Base-by-base conservation (phyloP, 805 yeast genomes). In the Candida coquimbonensis region DNA sequence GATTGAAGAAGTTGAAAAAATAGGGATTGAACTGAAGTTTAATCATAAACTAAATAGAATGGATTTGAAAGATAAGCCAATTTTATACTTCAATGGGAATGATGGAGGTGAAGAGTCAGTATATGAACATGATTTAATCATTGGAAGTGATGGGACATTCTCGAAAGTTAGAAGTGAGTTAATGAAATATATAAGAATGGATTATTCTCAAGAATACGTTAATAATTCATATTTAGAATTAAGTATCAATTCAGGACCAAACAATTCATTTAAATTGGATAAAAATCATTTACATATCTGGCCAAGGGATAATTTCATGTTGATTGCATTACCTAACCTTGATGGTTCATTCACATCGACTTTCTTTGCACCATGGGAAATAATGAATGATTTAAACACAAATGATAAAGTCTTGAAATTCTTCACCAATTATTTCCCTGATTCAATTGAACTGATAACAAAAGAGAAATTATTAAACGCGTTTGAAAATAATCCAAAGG, bases 331-430 rank as follows among this genome's bases (percentile, higher is more conserved):
- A 48, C 86, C 97, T 9, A 90, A 90, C 54, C 63, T 67, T 24
- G 95, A 87, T 60, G 93, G 91, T 0, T 81, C 95, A 7, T 90
- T 89, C 63, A 90, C 96, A 0, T 82, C 87, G 2, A 90, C 97
- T 0, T 81, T 89, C 53, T 90, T 90, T 68, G 88, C 87, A 11
- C 87, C 96, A 1, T 82, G 88, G 82, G 57, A 65, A 6, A 57
- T 84, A 16, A 77, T 84, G 21, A 85, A 83, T 45, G 63, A 73
- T 4, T 53, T 83, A 31, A 60, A 69, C 35, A 56, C 72, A 5
- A 69, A 71, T 2, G 70, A 65, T 3, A 69, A 69, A 27, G 75
- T 80, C 40, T 41, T 71, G 8, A 57, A 53, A 3, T 88, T 89
- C 56, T 85, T 90, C 63, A 42, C 56, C 26, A 43, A 49, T 2